Evolutionary conservation across 2,329 filamentous ascomycete genomes (phyloP), one percentile per base, ranked within the genome.

Genomic region (Pyricularia sp.): DNA sequence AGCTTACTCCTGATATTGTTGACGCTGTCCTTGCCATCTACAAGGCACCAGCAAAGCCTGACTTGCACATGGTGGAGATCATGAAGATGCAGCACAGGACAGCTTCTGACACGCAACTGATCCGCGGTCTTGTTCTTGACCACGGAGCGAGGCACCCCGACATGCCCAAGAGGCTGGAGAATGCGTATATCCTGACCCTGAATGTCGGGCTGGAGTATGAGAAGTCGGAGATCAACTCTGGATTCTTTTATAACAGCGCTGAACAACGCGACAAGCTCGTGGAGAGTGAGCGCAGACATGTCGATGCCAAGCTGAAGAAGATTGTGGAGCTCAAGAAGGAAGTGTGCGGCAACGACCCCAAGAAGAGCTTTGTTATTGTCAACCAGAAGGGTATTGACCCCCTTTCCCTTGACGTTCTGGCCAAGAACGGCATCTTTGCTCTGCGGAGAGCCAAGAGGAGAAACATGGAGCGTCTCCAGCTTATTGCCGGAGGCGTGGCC

Each of bases 71-170:
- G 94, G 84, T 99, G 70, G 94, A 99, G 79, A 97, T 99, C 72
- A 99, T 99, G 94, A 97, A 96, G 76, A 97, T 99, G 93, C 94
- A 99, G 80, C 94, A 99, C 81, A 90, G 93, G 71, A 92, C 91
- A 64, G 93, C 93, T 66, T 91, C 94, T 35, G 94, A 99, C 77
- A 99, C 94, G 65, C 92, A 96, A 77, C 86, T 99, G 66, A 97
- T 99, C 76, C 87, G 90, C 69, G 94, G 94, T 66, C 82, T 99
- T 66, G 94, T 91, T 10, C 81, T 99, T 67, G 94, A 99, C 73
- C 94, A 99, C 76, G 94, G 94, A 70, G 93, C 94, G 13, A 86
- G 94, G 73, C 94, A 99, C 78, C 94, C 94, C 3, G 94, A 99
- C 74, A 99, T 99, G 94, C 91, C 94, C 9, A 97, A 96, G 82